Evolutionary conservation across 139 green algal species (phyloP), one percentile per base, ranked within the genome.

Genomic region (Coelastrella sp.): DNA sequence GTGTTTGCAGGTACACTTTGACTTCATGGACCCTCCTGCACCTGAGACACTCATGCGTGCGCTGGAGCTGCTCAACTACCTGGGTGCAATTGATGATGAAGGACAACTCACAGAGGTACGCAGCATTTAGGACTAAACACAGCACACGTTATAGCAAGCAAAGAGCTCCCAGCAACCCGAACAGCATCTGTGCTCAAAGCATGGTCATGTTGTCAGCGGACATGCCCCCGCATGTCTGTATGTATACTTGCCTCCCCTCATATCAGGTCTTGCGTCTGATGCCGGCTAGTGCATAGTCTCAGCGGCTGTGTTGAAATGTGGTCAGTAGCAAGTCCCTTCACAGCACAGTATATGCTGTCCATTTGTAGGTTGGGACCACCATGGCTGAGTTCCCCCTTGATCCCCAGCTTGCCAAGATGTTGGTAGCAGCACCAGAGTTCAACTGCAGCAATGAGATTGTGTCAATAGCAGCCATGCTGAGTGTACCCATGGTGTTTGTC

Each of bases 11-110:
- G 97, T 99, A 66, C 98, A 99, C 93, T 99, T 99, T 95, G 98
- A 99, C 95, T 99, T 99, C 95, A 99, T 99, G 98, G 98, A 99
- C 93, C 98, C 98, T 16, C 98, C 98, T 56, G 98, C 98, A 3
- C 98, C 98, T 17, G 98, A 99, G 94, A 99, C 98, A 20, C 96
- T 99, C 14, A 99, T 99, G 98, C 94, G 98, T 6, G 98, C 98
- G 8, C 95, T 99, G 92, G 98, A 99, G 96, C 92, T 99, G 93
- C 96, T 99, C 60, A 99, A 99, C 95, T 99, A 99, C 95, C 94
- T 99, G 83, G 98, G 98, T 7, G 98, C 97, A 20, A 96, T 99
- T 71, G 98, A 99, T 92, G 98, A 99, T 85, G 97, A 99, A 57
- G 98, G 98, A 82, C 96, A 99, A 81, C 92, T 99, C 75, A 99